Evolutionary conservation across 2,329 filamentous ascomycete genomes (phyloP).

Genomic region (Lanzia echinophila): DNA sequence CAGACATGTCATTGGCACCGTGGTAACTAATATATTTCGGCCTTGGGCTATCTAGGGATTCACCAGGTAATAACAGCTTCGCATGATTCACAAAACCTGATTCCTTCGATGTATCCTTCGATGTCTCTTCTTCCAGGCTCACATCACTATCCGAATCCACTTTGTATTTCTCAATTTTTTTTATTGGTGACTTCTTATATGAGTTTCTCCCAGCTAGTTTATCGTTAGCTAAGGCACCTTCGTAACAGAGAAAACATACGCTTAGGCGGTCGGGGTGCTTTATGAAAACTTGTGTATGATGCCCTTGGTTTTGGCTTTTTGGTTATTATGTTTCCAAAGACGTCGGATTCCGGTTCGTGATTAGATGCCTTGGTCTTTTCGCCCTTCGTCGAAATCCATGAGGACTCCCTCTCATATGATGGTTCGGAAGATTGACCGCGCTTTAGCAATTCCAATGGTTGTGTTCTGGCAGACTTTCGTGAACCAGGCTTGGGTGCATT

Average conservation of each 20-base stretch:
- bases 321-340: slow-evolving; percentile 13
- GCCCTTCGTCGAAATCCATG: slow-evolving; percentile 10
- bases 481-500: neutral
- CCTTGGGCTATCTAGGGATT: neutral
- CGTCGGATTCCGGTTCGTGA: slow-evolving; percentile 15
- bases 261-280: neutral
- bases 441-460: slow-evolving; percentile 11
- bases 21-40: neutral
- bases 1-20: neutral
- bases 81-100: neutral
- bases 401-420: too few species aligned
- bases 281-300: slow-evolving; percentile 1
- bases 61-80: neutral
- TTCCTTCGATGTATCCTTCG: neutral
- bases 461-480: neutral
- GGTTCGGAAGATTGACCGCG: too few species aligned
- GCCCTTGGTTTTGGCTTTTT: slow-evolving; percentile 8
- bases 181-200: neutral
- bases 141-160: neutral
- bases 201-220: neutral
- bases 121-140: neutral
- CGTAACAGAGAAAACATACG: neutral
- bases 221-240: neutral
- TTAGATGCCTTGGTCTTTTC: neutral
- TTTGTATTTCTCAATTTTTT: neutral